Conservation (phyloP, 2,329 filamentous ascomycete species). For the Fusarium heterosporum region DNA sequence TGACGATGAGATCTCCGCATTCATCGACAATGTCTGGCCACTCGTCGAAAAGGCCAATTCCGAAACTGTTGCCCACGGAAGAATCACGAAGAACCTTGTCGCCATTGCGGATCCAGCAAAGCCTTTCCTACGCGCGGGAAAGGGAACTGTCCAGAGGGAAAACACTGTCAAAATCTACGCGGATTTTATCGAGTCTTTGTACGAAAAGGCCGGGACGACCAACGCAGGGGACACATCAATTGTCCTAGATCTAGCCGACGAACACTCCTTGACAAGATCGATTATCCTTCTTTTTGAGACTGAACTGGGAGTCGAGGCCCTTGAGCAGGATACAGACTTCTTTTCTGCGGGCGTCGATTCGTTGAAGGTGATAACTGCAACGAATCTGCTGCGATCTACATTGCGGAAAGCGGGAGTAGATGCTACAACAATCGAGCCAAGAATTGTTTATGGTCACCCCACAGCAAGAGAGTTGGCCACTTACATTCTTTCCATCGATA, state of each 20-base stretch:
- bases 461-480: background rate
- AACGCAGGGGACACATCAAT: rapidly evolving
- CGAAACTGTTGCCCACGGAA: background rate
- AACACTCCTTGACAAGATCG: rapidly evolving
- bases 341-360: slow-evolving; percentile 4
- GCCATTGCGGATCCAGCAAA: background rate
- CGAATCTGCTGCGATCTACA: background rate
- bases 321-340: background rate
- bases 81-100: background rate
- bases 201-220: background rate
- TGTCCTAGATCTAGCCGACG: background rate
- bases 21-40: background rate
- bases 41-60: background rate
- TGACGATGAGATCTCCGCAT: rapidly evolving
- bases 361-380: background rate
- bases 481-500: background rate
- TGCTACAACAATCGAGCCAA: rapidly evolving
- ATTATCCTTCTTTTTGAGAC: background rate
- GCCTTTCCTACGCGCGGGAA: background rate
- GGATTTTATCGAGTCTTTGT: background rate
- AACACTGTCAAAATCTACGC: background rate
- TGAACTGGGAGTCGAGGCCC: background rate
- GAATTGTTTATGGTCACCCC: background rate
- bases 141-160: background rate
- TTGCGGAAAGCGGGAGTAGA: background rate